Evolutionary conservation across 805 yeast species (phyloP).

Genomic region (Candida boidinii): DNA sequence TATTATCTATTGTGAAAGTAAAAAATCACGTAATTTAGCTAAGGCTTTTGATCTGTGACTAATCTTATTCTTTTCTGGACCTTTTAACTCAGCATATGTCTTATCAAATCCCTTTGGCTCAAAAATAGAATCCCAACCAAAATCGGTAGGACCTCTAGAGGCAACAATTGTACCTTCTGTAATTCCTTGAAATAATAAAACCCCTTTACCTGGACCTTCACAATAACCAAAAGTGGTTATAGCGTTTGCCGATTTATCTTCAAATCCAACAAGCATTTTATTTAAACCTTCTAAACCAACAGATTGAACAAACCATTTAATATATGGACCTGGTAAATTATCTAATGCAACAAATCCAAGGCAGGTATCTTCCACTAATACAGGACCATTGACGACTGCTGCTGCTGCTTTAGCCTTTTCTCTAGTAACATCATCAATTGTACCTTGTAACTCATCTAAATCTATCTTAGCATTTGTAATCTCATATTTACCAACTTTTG

Average conservation of each 20-base stretch:
- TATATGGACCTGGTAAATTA: constrained; percentile 80
- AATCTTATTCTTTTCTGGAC: constrained; percentile 64
- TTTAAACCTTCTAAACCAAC: constrained; percentile 74
- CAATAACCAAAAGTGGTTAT: constrained; percentile 90
- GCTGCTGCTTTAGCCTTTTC: constrained; percentile 79
- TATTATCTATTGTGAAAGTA: constrained; percentile 16
- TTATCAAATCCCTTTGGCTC: constrained; percentile 67
- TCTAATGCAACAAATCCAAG: constrained; percentile 74
- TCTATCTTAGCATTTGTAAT: constrained; percentile 66
- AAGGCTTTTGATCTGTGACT: constrained; percentile 87
- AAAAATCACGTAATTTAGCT: constrained; percentile 53
- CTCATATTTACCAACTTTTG: constrained; percentile 36
- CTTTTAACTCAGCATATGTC: constrained; percentile 88
- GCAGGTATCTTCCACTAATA: constrained; percentile 92
- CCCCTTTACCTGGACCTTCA: constrained; percentile 68
- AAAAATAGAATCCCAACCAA: constrained; percentile 95
- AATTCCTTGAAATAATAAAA: constrained; percentile 75
- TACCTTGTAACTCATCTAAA: constrained; percentile 85
- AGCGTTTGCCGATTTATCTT: constrained; percentile 79
- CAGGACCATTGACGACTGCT: constrained; percentile 57
- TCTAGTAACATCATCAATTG: constrained; percentile 70
- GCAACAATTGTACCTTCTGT: constrained; percentile 77
- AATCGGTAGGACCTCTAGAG: constrained; percentile 66
- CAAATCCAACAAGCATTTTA: constrained; percentile 71
- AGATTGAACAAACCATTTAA: constrained; percentile 80